phyloP scores from a whole-genome alignment of 257 asterid genomes.

The Fraxinus americana region DNA sequence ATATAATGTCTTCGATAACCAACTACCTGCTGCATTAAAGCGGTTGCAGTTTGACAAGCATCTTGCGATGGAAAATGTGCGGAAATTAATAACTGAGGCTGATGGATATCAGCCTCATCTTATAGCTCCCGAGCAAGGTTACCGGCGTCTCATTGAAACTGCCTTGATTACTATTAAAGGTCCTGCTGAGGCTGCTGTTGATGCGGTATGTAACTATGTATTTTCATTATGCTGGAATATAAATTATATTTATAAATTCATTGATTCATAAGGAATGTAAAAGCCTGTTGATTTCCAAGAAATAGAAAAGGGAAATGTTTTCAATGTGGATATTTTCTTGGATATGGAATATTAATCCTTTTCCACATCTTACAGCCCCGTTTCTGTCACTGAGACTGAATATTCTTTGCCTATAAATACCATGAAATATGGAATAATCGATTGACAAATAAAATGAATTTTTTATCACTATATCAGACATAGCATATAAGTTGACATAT shows the following conservation, averaged over 20 bases:
- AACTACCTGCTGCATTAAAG: slow-evolving; percentile 71
- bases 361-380: not conserved
- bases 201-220: slow-evolving; percentile 48
- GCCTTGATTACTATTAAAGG: slow-evolving; percentile 68
- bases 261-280: not conserved
- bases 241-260: not conserved
- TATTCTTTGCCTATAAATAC: not conserved
- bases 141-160: slow-evolving; percentile 74
- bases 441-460: not conserved
- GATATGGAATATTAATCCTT: not conserved
- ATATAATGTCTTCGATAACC: slow-evolving; percentile 68
- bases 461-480: not conserved
- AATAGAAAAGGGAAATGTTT: not conserved
- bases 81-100: slow-evolving; percentile 70
- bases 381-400: not conserved
- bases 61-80: slow-evolving; percentile 72
- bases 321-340: not conserved
- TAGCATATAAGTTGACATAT: not conserved
- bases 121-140: slow-evolving; percentile 84
- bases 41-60: slow-evolving; percentile 83
- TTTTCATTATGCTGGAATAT: not conserved
- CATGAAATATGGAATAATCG: not conserved
- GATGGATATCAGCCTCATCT: slow-evolving; percentile 88
- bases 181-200: slow-evolving; percentile 80
- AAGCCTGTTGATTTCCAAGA: not conserved